Evolutionary conservation across 805 yeast genomes (phyloP).

Genomic region (Yarrowia sp.): DNA sequence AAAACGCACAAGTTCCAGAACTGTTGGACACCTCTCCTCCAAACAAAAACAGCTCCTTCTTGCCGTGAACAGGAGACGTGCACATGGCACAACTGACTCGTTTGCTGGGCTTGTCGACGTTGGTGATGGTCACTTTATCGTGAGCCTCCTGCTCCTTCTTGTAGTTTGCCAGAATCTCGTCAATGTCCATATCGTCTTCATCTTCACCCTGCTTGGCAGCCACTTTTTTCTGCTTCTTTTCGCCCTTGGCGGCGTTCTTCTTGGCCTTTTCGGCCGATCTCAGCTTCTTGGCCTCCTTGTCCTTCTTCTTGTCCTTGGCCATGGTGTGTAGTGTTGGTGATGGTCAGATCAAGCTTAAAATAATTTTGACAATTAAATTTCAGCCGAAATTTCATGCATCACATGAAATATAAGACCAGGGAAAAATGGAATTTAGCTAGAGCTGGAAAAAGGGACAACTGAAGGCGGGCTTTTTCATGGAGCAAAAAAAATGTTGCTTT

Average conservation of each 20-base stretch:
- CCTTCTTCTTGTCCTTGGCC: constrained; percentile 75
- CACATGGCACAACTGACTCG: constrained; percentile 75
- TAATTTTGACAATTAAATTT: not conserved
- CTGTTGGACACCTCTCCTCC: constrained; percentile 77
- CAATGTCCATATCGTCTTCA: constrained; percentile 83
- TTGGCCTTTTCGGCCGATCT: constrained; percentile 77
- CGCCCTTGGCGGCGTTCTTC: constrained; percentile 74
- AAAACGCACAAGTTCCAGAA: constrained; percentile 51
- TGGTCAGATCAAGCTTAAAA: no score
- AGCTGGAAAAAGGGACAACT: no score
- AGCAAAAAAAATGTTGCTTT: not conserved
- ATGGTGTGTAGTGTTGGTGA: not conserved
- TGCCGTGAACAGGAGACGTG: constrained; percentile 70
- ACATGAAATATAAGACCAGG: no score
- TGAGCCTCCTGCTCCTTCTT: constrained; percentile 78
- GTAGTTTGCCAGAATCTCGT: constrained; percentile 71
- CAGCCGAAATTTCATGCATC: not conserved
- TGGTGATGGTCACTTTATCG: constrained; percentile 64
- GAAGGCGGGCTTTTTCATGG: no score
- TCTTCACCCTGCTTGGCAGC: constrained; percentile 74
- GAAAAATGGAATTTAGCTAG: no score
- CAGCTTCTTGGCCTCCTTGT: constrained; percentile 89
- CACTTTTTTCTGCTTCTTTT: constrained; percentile 66
- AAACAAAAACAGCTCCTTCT: constrained; percentile 73
- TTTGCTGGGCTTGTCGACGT: constrained; percentile 58